Percentiles rank a stretch among this genome's conserved stretches.
These are phyloP conservation scores for Bipolaris cookei DNA, from an alignment of 2,329 filamentous ascomycete species.

Conservation along the genomic window DNA sequence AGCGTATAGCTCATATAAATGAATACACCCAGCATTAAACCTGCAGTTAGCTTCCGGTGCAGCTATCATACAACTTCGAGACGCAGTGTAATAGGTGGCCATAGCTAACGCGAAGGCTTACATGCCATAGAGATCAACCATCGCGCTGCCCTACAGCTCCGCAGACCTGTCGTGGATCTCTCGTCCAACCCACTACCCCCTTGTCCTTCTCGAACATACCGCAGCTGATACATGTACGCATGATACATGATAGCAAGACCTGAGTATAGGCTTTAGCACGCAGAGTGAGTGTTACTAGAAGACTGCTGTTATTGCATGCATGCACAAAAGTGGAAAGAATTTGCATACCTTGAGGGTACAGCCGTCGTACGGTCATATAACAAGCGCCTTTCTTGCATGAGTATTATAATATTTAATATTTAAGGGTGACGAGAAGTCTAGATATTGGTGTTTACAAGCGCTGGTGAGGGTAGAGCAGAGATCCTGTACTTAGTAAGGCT, in stretches of 20 bases:
- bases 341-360: constrained; percentile 24
- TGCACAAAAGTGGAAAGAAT: constrained; percentile 22
- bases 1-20: no score
- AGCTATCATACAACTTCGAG: no score
- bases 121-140: no score
- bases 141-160: no score
- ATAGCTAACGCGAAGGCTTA: no score
- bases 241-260: constrained; percentile 23
- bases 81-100: no score
- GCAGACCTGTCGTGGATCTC: no score
- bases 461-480: constrained; percentile 20
- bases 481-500: constrained; percentile 16
- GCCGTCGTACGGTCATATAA: constrained; percentile 22
- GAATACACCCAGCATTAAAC: no score
- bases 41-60: no score
- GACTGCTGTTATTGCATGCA: constrained; percentile 17
- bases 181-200: no score
- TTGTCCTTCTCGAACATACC: no score
- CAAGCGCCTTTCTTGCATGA: constrained; percentile 18
- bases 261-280: constrained; percentile 25
- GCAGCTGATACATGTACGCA: no score
- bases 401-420: constrained; percentile 21
- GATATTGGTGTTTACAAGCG: constrained; percentile 18
- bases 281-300: constrained; percentile 16
- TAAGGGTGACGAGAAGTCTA: constrained; percentile 17